Evolutionary conservation across 2,329 filamentous ascomycete species (phyloP).

Genomic region (Teratosphaeria viscida): DNA sequence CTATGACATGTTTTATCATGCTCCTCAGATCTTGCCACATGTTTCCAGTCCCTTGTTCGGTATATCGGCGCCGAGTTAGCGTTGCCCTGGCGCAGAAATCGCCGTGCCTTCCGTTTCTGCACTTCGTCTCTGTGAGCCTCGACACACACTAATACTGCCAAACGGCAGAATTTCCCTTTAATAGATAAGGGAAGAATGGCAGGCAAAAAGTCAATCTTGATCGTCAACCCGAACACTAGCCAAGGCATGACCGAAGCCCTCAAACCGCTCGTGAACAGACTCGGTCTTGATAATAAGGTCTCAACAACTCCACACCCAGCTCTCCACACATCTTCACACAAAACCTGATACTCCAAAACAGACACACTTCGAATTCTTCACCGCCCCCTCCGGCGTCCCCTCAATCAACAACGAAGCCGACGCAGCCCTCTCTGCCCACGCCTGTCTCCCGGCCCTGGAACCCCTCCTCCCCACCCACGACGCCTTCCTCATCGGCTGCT

Average conservation of each 20-base stretch:
- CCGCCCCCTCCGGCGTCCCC: constrained; percentile 53
- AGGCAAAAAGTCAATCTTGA: constrained; percentile 42
- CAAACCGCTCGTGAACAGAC: constrained; percentile 37
- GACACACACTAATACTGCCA: neutral
- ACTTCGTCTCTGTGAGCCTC: neutral
- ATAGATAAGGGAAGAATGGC: neutral
- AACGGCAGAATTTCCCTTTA: neutral
- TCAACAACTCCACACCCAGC: constrained; percentile 1
- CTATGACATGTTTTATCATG: too few species aligned
- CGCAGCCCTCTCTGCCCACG: constrained; percentile 51
- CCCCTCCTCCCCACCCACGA: constrained; percentile 45
- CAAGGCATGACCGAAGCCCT: constrained; percentile 60
- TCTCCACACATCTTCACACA: too few species aligned
- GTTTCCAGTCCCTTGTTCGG: neutral
- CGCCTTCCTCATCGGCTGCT: constrained; percentile 80
- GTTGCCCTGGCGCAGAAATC: neutral
- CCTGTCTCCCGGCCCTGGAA: constrained; percentile 49
- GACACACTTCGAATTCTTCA: constrained; percentile 51
- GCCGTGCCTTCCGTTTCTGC: neutral
- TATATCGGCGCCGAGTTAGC: neutral
- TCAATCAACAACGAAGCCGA: constrained; percentile 72
- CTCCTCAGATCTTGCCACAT: too few species aligned
- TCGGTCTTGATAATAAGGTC: constrained; percentile 36
- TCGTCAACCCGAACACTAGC: constrained; percentile 75
- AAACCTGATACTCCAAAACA: constrained; percentile 9